phyloP scores from a whole-genome alignment of 2,329 filamentous ascomycete genomes.

The Cadophora malorum region DNA sequence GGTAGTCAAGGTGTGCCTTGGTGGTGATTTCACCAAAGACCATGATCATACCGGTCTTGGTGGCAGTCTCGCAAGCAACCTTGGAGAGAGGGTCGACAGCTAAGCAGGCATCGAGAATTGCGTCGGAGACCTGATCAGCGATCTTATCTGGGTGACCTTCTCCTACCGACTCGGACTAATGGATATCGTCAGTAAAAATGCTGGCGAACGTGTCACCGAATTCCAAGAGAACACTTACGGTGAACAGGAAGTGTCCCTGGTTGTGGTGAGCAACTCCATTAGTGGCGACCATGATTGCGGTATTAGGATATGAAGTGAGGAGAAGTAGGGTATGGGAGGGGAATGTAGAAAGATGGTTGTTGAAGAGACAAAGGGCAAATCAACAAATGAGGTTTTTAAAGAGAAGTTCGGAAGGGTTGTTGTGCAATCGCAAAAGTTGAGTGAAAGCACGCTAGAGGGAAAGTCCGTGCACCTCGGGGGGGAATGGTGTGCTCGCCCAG shows the following conservation, averaged over 20 bases:
- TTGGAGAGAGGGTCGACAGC: constrained; percentile 95
- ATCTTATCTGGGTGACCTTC: constrained; percentile 97
- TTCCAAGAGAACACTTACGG: constrained; percentile 55
- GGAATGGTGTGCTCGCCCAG: constrained; percentile 14
- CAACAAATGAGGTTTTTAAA: constrained; percentile 13
- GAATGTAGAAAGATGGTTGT: constrained; percentile 42
- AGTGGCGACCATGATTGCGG: constrained; percentile 61
- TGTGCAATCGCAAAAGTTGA: constrained; percentile 18
- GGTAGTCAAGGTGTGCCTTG: constrained; percentile 95
- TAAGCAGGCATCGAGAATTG: constrained; percentile 97
- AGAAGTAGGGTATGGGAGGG: constrained; percentile 50
- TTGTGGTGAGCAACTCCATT: constrained; percentile 52
- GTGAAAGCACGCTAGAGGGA: constrained; percentile 8
- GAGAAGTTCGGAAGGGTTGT: constrained; percentile 11
- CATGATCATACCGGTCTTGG: constrained; percentile 99
- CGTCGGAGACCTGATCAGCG: constrained; percentile 97
- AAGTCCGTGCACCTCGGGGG: constrained; percentile 10
- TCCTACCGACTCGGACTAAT: constrained; percentile 82
- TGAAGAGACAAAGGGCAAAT: constrained; percentile 12
- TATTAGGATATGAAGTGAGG: constrained; percentile 70
- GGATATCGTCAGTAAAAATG: constrained; percentile 27
- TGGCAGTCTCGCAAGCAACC: constrained; percentile 98
- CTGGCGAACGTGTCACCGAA: constrained; percentile 6
- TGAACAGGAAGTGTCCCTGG: constrained; percentile 82
- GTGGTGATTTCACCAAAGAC: constrained; percentile 98